Evolutionary conservation across 2,329 filamentous ascomycete genomes (phyloP), one percentile per base, ranked within the genome.

Genomic region (Leptographium flavum): DNA sequence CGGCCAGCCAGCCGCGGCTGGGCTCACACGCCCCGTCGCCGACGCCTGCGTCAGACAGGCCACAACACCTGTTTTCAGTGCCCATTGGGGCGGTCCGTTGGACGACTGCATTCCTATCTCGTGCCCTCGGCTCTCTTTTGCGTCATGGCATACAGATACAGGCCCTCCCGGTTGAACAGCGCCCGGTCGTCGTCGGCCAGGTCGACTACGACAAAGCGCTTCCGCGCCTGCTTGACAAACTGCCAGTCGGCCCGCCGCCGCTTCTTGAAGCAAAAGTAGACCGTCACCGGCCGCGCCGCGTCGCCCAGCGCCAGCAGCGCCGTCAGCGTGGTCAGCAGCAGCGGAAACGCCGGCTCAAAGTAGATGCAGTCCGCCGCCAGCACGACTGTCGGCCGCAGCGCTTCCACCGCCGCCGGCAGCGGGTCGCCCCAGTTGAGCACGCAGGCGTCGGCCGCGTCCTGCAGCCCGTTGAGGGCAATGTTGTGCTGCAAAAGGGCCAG

Each of bases 361-460:
- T 96, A 98, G 41, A 94, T 87, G 63, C 90, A 96, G 62, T 96
- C 92, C 35, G 88, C 90, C 4, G 92, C 92, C n/a, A 96, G 73
- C 46, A 98, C 79, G 45, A 94, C 70, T 55, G 88, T 79, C 17
- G 87, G 86, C 50, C 74, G 74, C 53, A 70, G 68, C 45, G 69
- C 63, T 43, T 69, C 53, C 37, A 81, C 65, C 37, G 66, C 61
- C 36, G 65, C 60, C 32, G 76, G 68, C 39, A 82, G 64, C 43
- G 73, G 65, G 51, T 80, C 70, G 47, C 77, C 77, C 79, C 90
- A 95, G 60, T 95, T 84, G 53, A 95, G 72, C 23, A 94, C 68
- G 45, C 75, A 66, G 15, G 87, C 76, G 52, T 70, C 68, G 39
- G 84, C 84, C 49, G 65, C 71, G 33, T 66, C 65, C 31, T 75